Evolutionary conservation across 371 early-diverging fungal species (phyloP).

Genomic region (Mucor piriformis): DNA sequence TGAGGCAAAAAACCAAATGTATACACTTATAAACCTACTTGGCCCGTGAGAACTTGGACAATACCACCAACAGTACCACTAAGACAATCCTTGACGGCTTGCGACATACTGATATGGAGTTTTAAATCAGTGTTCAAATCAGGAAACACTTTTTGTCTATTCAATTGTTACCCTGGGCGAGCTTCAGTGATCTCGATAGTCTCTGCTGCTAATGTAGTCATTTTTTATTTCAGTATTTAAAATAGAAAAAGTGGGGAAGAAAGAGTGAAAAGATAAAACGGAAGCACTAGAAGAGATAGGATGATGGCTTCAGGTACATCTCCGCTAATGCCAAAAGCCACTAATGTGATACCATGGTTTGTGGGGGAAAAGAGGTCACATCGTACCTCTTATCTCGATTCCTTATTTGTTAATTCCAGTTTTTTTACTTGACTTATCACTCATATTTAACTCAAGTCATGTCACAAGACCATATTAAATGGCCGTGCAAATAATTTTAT

Average conservation of each 20-base stretch:
- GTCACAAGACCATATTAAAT: no score
- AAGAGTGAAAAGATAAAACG: slow-evolving; percentile 10
- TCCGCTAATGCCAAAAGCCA: not conserved
- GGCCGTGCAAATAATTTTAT: no score
- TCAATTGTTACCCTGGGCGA: slow-evolving; percentile 25
- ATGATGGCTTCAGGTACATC: slow-evolving; percentile 1
- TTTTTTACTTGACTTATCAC: no score
- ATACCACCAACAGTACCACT: slow-evolving; percentile 82
- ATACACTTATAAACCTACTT: slow-evolving; percentile 43
- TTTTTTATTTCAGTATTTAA: not conserved
- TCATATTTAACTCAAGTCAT: no score
- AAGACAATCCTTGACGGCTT: slow-evolving; percentile 75
- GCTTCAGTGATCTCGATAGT: slow-evolving; percentile 21
- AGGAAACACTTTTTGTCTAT: not conserved
- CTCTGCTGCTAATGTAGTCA: slow-evolving; percentile 20
- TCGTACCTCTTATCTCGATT: no score
- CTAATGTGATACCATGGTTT: not conserved
- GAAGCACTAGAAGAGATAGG: not conserved
- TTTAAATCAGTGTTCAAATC: not conserved
- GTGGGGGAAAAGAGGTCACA: no score
- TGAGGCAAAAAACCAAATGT: not conserved
- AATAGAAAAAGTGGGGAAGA: slow-evolving; percentile 2
- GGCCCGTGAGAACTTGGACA: slow-evolving; percentile 79
- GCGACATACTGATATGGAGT: slow-evolving; percentile 30
- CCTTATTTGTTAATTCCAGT: no score